Base-by-base conservation (phyloP, 257 asterid species). In the Plantago major region DNA sequence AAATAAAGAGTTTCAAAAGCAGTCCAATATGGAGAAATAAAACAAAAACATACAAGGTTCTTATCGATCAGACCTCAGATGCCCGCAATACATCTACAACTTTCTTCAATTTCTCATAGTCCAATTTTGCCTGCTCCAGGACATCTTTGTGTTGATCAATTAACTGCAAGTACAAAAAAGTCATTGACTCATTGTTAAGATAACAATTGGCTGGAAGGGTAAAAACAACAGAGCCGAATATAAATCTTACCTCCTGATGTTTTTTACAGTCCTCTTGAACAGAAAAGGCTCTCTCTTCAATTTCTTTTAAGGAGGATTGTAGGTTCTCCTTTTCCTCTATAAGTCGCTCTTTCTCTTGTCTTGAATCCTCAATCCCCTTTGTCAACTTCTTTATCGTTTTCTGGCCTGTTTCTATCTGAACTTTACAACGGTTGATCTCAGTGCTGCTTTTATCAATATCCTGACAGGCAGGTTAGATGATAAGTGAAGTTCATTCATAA, bases 381-480 rank as follows among this genome's bases (percentile, higher is more conserved):
- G 68, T 78, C 71, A 93, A 73, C 68, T 85, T 89, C 63, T 82
- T 84, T 30, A 85, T 70, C 73, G 52, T 81, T 81, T 93, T 93
- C 76, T 81, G 79, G 42, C 94, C 93, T 15, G 97, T 88, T 80
- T 85, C 94, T 26, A 87, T 83, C 62, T 71, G 90, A 74, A 93
- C 95, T 77, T 79, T 89, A 63, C 82, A 78, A 17, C 95, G 95
- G 58, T 89, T 93, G 74, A 89, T 87, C 81, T 89, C 95, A 52
- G 94, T 80, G 74, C 83, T 80, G 17, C 69, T 83, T 73, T 87
- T 83, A 56, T 87, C 87, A 33, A 93, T 82, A 63, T 89, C 95
- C 97, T 93, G 78, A 52, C 12, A 68, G 71, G 54, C 17, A 38
- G 37, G 50, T 61, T 46, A 57, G 33, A 55, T 63, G 15, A 55